Conservation (phyloP, 192 early-diverging fungal species). For the Lobulomyces angularis region DNA sequence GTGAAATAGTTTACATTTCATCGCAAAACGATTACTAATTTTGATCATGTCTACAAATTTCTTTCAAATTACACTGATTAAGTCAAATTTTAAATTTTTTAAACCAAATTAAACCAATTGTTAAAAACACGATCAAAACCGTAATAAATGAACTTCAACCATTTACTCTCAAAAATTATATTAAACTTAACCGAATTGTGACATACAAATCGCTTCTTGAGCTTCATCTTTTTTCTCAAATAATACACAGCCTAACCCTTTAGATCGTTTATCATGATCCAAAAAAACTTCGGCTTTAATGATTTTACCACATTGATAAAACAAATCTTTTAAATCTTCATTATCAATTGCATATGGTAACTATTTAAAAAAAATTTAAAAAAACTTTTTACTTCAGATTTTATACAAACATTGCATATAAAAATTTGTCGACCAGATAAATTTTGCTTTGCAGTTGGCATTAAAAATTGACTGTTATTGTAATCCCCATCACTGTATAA, state of each 20-base stretch:
- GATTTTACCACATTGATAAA: conserved; percentile 48
- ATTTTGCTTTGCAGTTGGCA: conserved; percentile 10
- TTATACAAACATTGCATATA: conserved; percentile 46
- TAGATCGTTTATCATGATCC: conserved; percentile 49
- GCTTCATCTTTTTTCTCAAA: conserved; percentile 58
- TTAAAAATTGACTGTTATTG: conserved; percentile 6
- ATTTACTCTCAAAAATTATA: no score
- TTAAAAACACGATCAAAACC: no score
- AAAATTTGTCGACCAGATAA: conserved; percentile 45
- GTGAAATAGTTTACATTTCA: no score
- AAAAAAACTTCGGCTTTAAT: conserved; percentile 3
- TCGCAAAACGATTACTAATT: no score
- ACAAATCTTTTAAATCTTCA: conserved; percentile 81
- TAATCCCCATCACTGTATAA: conserved; percentile 11
- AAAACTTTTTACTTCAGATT: neutral
- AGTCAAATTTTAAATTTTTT: no score
- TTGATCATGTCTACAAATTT: no score
- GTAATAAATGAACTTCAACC: no score
- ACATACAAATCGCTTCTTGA: conserved; percentile 61
- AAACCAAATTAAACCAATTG: no score
- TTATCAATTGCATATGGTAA: conserved; percentile 65
- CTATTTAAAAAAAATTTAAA: conserved; percentile 20
- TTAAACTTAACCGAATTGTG: conserved; percentile 1
- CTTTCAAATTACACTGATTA: no score
- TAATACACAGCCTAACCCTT: conserved; percentile 59